Base-by-base conservation (phyloP, 176 grass and related monocot species). In the Triticum turgidum region DNA sequence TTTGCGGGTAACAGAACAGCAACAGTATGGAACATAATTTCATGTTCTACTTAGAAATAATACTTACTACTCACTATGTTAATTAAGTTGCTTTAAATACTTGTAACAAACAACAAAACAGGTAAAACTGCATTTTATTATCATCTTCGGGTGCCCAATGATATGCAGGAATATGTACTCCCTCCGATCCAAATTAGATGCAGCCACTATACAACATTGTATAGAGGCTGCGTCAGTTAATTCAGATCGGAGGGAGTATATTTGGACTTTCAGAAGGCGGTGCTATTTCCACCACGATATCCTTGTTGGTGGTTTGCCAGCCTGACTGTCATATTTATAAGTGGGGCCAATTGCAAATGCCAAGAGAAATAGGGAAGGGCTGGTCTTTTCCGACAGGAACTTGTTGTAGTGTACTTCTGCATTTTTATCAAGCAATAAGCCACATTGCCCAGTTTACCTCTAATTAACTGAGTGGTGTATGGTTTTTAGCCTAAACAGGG, bases 11-110 rank as follows among this genome's bases (percentile, higher is more conserved):
- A 9, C 58, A 22, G 11, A 65, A 29, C 54, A 66, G 25, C 18
- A 59, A 59, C 54, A 66, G 25, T 32, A 66, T 66, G 25, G 63
- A 66, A 30, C 10, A 66, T 29, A 66, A 13, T 59, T 41, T 78
- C 51, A 78, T 20, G 9, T 34, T 34, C 32, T 59, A 78, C 17
- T 11, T 59, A n/a, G 15, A 34, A 76, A 58, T 77, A 17, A 15
- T 33, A 33, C 17, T 20, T 35, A 35, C 29, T 10, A 77, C 9
- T 17, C 15, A 78, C 32, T 59, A 59, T 34, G 24, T 76, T 77
- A 33, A 77, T 77, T 58, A 77, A 35, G 27, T 58, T 78, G 17
- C 34, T 59, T 58, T n/a, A 78, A 78, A 42, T 61, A 62, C 71
- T 74, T 49, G n/a, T 49, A 51, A 51, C 24, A 59, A 59, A 59